These are phyloP conservation scores for Euphorbia schlechtendalii DNA, from an alignment of 441 rosid species.

Conservation along the genomic window DNA sequence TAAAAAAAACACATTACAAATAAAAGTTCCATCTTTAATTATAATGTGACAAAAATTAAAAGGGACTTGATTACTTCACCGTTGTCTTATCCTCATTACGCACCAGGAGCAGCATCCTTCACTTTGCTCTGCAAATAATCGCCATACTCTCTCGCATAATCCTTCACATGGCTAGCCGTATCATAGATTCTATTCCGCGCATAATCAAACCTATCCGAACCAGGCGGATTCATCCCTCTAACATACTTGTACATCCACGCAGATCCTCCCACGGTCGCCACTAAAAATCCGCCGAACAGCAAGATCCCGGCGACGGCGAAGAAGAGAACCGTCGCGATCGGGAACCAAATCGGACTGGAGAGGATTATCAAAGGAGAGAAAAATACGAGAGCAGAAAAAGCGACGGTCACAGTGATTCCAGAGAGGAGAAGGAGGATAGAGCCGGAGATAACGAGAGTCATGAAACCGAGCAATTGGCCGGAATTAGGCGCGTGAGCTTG, in stretches of 20 bases:
- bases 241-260: constrained; percentile 66
- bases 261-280: constrained; percentile 29
- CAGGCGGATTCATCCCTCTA: constrained; percentile 62
- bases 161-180: constrained; percentile 75
- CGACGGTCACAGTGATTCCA: constrained; percentile 45
- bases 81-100: constrained; percentile 41
- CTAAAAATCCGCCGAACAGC: constrained; percentile 43
- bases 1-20: not conserved
- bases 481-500: constrained; percentile 27
- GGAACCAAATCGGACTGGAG: constrained; percentile 74
- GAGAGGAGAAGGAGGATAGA: constrained; percentile 61
- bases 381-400: constrained; percentile 42
- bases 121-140: constrained; percentile 53
- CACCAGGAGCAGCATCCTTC: constrained; percentile 85
- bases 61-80: no score
- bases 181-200: constrained; percentile 65
- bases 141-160: constrained; percentile 18
- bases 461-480: constrained; percentile 46
- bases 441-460: constrained; percentile 49
- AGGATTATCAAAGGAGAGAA: constrained; percentile 55
- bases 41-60: not conserved
- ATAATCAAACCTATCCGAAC: constrained; percentile 57
- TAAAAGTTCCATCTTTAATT: not conserved
- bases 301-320: constrained; percentile 34
- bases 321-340: constrained; percentile 30